These are phyloP conservation scores for Vigna mungo DNA, from an alignment of 306 rosid species.

Conservation along the genomic window DNA sequence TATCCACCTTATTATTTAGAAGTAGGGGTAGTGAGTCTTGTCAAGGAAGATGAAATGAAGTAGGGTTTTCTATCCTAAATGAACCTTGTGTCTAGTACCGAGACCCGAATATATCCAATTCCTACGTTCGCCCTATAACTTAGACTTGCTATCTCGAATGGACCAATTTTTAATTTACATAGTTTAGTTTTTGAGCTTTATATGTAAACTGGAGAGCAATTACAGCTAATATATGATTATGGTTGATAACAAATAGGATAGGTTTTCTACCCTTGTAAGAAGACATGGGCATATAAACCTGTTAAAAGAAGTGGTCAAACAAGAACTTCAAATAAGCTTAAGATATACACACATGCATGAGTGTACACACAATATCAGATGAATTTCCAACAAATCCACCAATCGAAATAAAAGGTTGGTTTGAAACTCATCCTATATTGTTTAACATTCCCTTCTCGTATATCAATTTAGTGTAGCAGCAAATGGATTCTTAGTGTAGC, in stretches of 20 bases:
- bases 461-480: not conserved
- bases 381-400: not conserved
- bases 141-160: too few species aligned
- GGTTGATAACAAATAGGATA: not conserved
- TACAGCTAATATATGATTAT: not conserved
- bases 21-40: too few species aligned
- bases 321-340: not conserved
- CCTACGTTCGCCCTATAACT: too few species aligned
- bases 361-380: not conserved
- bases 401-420: not conserved
- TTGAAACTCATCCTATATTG: not conserved
- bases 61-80: too few species aligned
- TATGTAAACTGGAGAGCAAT: not conserved
- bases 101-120: too few species aligned
- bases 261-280: not conserved
- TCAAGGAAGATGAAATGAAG: too few species aligned
- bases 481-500: not conserved
- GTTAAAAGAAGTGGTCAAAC: not conserved
- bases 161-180: too few species aligned
- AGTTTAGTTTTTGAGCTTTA: not conserved
- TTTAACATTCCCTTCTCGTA: not conserved
- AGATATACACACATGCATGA: not conserved
- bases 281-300: not conserved
- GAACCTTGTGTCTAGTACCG: too few species aligned
- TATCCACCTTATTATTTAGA: too few species aligned